phyloP scores from a whole-genome alignment of 768 basidiomycete species.

The Lentinula raphanica region DNA sequence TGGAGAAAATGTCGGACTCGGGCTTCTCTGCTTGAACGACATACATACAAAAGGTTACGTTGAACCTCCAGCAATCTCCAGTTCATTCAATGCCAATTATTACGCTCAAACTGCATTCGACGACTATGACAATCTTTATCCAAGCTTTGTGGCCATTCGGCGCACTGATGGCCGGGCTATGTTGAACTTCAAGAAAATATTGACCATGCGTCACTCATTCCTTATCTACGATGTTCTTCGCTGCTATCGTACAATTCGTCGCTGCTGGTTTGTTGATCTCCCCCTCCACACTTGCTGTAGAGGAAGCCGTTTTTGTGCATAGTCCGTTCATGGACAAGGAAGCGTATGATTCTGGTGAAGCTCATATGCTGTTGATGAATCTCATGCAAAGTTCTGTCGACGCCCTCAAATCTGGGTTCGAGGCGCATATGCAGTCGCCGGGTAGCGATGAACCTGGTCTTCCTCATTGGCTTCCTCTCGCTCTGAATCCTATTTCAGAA shows the following conservation, averaged over 20 bases:
- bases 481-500: neutral
- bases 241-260: neutral
- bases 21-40: no score
- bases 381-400: neutral
- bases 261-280: neutral
- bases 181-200: neutral
- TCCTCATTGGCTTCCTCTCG: neutral
- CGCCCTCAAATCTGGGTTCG: neutral
- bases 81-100: no score
- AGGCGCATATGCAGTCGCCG: neutral
- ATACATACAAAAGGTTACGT: no score
- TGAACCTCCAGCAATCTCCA: no score
- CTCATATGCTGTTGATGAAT: conserved; percentile 9
- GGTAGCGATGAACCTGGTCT: neutral
- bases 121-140: no score
- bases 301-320: conserved; percentile 1
- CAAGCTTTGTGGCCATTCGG: no score
- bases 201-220: neutral
- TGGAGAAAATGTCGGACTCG: no score
- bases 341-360: conserved; percentile 13
- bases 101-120: no score
- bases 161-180: no score
- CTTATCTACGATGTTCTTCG: neutral
- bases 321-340: conserved; percentile 8
- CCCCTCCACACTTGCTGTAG: neutral